Evolutionary conservation across 2,329 filamentous ascomycete species (phyloP), one percentile per base, ranked within the genome.

Genomic region (Byssoonygena ceratinophila): DNA sequence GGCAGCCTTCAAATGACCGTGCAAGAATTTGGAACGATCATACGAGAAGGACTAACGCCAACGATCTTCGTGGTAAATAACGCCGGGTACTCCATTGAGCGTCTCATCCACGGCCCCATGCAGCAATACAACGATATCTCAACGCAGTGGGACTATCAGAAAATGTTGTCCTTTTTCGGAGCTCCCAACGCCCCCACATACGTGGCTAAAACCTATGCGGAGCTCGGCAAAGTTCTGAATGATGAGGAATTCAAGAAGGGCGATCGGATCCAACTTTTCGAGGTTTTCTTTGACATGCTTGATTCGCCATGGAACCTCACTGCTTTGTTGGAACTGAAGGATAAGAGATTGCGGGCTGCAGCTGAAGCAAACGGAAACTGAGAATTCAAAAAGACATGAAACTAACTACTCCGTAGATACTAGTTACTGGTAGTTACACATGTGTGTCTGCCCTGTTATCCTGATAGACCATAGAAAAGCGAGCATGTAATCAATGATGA

Each of bases 1-100:
- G 60, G 60, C 20, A 62, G 60, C 47, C 53, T 62, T 34, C 60
- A 62, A 31, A 60, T 62, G 59, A 62, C 59, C 3, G 59, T 62
- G 18, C 60, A 63, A 41, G 60, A 63, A 52, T 59, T 61, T 16
- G 58, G 58, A 20, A 60, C 58, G 14, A 60, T 61, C 29, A 58
- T 63, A 37, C 58, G 60, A 6, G 58, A 62, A 23, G 57, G 57
- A 1, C 53, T 61, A 52, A 62, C 57, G 9, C 56, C 57, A 16
- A 61, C 60, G 23, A 58, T 61, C 12, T 52, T 60, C 31, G 58
- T 63, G 39, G 55, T 63, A 50, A 63, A 63, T 54, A 63, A 63
- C 53, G 55, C 57, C 11, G 61, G 61, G 11, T 63, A 63, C 51
- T 56, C 61, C 9, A 62, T 63, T 29, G 61, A 63, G 45, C 55